Conservation (phyloP, 805 yeast genomes). For the Metschnikowia hibisci region DNA sequence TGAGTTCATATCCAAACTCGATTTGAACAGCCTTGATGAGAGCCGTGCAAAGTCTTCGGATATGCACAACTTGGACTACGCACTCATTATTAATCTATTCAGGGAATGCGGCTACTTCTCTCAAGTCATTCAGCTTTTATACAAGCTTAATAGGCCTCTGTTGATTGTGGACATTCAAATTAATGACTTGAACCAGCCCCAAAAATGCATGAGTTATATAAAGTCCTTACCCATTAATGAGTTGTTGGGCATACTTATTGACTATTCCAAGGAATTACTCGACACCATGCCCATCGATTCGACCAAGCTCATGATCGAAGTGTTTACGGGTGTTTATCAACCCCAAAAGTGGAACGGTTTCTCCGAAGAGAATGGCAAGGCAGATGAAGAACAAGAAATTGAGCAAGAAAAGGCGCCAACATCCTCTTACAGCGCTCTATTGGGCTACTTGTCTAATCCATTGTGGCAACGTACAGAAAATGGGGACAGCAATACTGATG, state of each 20-base stretch:
- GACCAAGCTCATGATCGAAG: constrained; percentile 74
- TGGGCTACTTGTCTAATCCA: constrained; percentile 15
- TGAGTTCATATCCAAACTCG: constrained; percentile 47
- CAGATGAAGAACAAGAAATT: constrained; percentile 1
- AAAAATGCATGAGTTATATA: constrained; percentile 60
- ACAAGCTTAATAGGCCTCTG: constrained; percentile 67
- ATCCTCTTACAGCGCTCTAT: constrained; percentile 16
- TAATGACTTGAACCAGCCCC: constrained; percentile 58
- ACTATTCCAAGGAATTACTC: constrained; percentile 60
- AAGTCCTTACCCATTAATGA: constrained; percentile 72
- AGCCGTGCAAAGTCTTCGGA: constrained; percentile 8
- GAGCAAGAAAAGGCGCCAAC: constrained; percentile 14
- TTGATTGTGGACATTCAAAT: constrained; percentile 73
- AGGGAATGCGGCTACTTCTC: constrained; percentile 64
- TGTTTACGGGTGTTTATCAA: constrained; percentile 80
- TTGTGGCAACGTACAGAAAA: constrained; percentile 3
- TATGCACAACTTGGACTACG: constrained; percentile 43
- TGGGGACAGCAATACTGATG: constrained; percentile 1
- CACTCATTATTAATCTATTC: constrained; percentile 62
- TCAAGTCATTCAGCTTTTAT: constrained; percentile 68
- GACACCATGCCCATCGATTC: constrained; percentile 74
- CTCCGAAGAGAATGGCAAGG: background rate
- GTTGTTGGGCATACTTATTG: constrained; percentile 63
- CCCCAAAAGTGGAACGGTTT: constrained; percentile 31
- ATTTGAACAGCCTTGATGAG: constrained; percentile 19